These are phyloP conservation scores for Fusarium clavum DNA, from an alignment of 2,329 filamentous ascomycete species.

Conservation along the genomic window DNA sequence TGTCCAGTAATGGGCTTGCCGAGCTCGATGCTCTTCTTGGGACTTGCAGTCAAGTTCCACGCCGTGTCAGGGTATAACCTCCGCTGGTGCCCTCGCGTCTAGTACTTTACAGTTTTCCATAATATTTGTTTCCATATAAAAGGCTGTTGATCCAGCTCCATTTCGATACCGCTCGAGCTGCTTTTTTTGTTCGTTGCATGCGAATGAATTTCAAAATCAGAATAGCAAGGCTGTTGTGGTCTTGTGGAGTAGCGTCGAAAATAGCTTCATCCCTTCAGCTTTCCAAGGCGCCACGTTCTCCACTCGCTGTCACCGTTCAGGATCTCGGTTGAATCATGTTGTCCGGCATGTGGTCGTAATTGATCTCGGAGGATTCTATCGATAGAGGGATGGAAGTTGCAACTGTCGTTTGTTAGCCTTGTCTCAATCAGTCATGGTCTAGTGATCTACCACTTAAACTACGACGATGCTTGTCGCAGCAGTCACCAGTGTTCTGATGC, in stretches of 20 bases:
- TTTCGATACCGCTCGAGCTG: too few relatives aligned
- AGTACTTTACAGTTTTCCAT: not conserved
- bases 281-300: not conserved
- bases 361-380: slow-evolving; percentile 38
- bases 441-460: slow-evolving; percentile 20
- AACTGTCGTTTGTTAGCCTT: not conserved
- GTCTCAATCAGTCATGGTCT: not conserved
- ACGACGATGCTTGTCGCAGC: not conserved
- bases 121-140: not conserved
- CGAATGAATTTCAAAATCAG: slow-evolving; percentile 29
- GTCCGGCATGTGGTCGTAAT: slow-evolving; percentile 55
- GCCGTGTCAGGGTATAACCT: not conserved
- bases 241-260: not conserved
- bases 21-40: not conserved
- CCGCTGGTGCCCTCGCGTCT: not conserved
- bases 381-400: slow-evolving; percentile 15
- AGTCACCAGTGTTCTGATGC: not conserved
- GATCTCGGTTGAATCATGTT: slow-evolving; percentile 43
- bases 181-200: not conserved
- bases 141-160: not conserved
- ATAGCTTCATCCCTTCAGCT: not conserved
- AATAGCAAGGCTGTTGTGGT: not conserved
- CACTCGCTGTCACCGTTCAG: not conserved
- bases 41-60: not conserved
- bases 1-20: not conserved